Base-by-base conservation (phyloP, 106 monocot genomes). In the Gastrodia elata region DNA sequence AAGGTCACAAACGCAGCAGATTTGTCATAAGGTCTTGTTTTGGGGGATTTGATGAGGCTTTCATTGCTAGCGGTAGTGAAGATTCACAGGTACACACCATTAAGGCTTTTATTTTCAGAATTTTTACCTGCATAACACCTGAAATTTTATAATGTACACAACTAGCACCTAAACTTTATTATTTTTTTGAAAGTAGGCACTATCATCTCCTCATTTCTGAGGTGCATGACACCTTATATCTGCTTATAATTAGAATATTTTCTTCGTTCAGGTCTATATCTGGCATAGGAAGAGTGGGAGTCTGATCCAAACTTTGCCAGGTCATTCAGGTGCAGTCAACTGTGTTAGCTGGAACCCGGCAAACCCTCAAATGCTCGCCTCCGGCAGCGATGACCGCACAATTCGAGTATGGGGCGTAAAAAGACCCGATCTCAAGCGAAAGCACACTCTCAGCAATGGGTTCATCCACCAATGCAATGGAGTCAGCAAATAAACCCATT, bases 1-100 rank as follows among this genome's bases (percentile, higher is more conserved):
- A 39, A 74, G 93, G 93, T 55, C 87, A 87, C 65, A 90, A 82
- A 64, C 82, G 87, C 40, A 77, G 58, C 18, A 79, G 90, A 72
- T 85, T 87, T 65, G 58, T 90, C 6, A 87, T 90, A 71, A 81
- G 90, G 61, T 93, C 93, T 65, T 93, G 93, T 71, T 87, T 93
- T 82, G 93, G 93, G 8, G 93, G 93, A 73, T 74, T 75, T 28
- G 78, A 85, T 5, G 80, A 90, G 48, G 76, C 78, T 44, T 93
- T 90, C 48, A 78, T 93, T 80, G 93, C 87, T 22, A 90, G 93
- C 75, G 93, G 93, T 64, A 90, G 89, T 77, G 93, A 93, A 81
- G 90, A 93, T 85, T 93, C 93, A 57, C 85, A 82, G 93, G 93
- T 90, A 87, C 65, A 25, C 30, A 6, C 61, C 61, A 39, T 61